phyloP scores from a whole-genome alignment of 129 eudicot genomes.

The Rutidosis leptorrhynchoides region DNA sequence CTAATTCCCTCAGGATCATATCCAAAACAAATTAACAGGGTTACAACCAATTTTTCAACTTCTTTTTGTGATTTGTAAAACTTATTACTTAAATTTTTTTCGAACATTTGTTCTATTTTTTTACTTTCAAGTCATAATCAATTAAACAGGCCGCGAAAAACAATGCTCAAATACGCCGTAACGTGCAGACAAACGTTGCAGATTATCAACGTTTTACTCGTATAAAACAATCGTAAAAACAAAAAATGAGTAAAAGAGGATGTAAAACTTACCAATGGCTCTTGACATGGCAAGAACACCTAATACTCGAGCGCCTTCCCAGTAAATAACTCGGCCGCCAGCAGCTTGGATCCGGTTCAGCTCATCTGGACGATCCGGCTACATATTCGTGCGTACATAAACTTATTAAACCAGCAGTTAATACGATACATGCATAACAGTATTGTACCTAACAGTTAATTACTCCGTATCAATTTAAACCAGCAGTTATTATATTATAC shows the following conservation, averaged over 20 bases:
- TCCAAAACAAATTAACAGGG: neutral
- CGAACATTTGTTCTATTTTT: too few species aligned
- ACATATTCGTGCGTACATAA: constrained; percentile 7
- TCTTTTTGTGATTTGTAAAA: too few species aligned
- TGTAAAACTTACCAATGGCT: constrained; percentile 58
- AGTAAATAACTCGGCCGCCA: constrained; percentile 80
- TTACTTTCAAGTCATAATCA: too few species aligned
- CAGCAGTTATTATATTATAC: too few species aligned
- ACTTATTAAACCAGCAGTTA: too few species aligned
- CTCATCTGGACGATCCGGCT: constrained; percentile 95
- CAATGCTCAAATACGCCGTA: neutral
- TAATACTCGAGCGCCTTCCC: constrained; percentile 78
- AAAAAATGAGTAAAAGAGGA: neutral
- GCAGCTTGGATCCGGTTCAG: constrained; percentile 70
- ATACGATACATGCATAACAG: too few species aligned
- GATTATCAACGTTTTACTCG: neutral
- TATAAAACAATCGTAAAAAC: neutral
- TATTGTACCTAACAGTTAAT: too few species aligned
- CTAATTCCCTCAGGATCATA: neutral
- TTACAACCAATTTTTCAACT: too few species aligned
- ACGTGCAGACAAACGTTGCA: neutral
- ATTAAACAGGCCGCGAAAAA: neutral
- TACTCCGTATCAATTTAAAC: too few species aligned
- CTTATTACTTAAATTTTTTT: too few species aligned
- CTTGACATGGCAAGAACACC: constrained; percentile 93